Percentiles rank a stretch among this genome's conserved stretches.
Evolutionary conservation across 1,139 yeast genomes (phyloP).

Genomic region (Zygoascus hellenicus): DNA sequence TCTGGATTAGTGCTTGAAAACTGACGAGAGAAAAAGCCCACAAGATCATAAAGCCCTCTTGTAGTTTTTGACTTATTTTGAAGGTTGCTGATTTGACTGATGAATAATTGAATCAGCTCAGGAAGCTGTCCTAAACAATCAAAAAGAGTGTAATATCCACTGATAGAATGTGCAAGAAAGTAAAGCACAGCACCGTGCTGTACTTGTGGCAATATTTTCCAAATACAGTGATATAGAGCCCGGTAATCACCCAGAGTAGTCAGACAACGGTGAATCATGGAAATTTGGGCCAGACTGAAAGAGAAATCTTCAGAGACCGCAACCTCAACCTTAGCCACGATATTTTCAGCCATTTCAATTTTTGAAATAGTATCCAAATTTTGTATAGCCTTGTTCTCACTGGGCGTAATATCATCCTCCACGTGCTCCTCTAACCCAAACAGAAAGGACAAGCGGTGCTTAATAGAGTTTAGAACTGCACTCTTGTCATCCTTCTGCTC

Average conservation of each 20-base stretch:
- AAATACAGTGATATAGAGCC: slow-evolving; percentile 22
- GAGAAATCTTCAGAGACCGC: slow-evolving; percentile 9
- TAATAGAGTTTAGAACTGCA: slow-evolving; percentile 7
- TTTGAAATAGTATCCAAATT: slow-evolving; percentile 17
- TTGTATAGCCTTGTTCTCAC: slow-evolving; percentile 7
- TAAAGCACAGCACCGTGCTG: slow-evolving; percentile 20
- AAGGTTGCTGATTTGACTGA: slow-evolving; percentile 21
- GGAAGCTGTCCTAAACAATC: slow-evolving; percentile 24
- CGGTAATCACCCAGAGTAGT: slow-evolving; percentile 22
- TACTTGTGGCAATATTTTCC: slow-evolving; percentile 19
- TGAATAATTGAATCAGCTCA: slow-evolving; percentile 22
- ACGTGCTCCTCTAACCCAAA: background rate
- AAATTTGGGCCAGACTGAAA: slow-evolving; percentile 20
- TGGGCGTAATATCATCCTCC: slow-evolving; percentile 13
- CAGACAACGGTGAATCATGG: slow-evolving; percentile 21
- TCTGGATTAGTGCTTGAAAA: slow-evolving; percentile 15
- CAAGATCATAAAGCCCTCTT: slow-evolving; percentile 25
- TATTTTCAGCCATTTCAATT: slow-evolving; percentile 17
- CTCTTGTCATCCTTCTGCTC: slow-evolving; percentile 7
- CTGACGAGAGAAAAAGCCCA: slow-evolving; percentile 19
- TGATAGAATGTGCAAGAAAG: slow-evolving; percentile 24
- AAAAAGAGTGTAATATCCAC: slow-evolving; percentile 22
- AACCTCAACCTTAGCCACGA: slow-evolving; percentile 16
- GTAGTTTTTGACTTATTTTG: slow-evolving; percentile 24
- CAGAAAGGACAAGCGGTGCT: slow-evolving; percentile 12